Evolutionary conservation across 352 stramenopile genomes (phyloP).

Genomic region (Aphanomyces astaci): DNA sequence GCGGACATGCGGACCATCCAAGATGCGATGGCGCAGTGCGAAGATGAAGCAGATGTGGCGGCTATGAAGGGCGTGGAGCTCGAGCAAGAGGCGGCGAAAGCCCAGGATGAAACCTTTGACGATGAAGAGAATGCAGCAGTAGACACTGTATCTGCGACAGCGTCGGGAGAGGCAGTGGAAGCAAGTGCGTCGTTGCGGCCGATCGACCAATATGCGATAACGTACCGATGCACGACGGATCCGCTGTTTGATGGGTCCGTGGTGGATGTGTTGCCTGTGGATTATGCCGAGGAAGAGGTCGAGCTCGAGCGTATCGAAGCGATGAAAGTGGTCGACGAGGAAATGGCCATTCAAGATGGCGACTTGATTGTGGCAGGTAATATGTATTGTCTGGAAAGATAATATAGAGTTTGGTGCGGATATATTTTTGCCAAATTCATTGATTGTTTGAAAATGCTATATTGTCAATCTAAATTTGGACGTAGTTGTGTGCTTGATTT

Average conservation of each 20-base stretch:
- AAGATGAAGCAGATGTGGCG: conserved; percentile 94
- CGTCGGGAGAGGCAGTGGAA: neutral
- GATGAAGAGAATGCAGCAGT: conserved; percentile 30
- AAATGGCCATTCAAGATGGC: conserved; percentile 47
- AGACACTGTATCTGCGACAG: conserved; percentile 73
- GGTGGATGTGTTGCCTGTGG: too few relatives aligned
- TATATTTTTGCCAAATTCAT: too few relatives aligned
- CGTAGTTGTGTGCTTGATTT: too few relatives aligned
- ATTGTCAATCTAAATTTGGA: too few relatives aligned
- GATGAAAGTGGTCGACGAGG: conserved; percentile 56
- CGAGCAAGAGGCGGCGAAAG: conserved; percentile 1
- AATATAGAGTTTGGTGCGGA: too few relatives aligned
- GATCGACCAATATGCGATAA: conserved; percentile 2
- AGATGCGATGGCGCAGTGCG: conserved; percentile 89
- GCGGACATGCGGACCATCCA: conserved; percentile 73
- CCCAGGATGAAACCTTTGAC: conserved; percentile 5
- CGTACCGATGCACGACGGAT: neutral
- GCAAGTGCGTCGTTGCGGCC: conserved; percentile 15
- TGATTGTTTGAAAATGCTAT: too few relatives aligned
- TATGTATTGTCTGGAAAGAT: neutral
- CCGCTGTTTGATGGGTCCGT: too few relatives aligned
- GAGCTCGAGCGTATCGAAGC: conserved; percentile 59
- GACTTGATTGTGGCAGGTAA: conserved; percentile 57
- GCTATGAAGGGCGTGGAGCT: conserved; percentile 76
- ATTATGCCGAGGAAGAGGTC: conserved; percentile 68